These are phyloP conservation scores for Fusarium multiceps DNA, from an alignment of 2,329 filamentous ascomycete species.

Conservation along the genomic window DNA sequence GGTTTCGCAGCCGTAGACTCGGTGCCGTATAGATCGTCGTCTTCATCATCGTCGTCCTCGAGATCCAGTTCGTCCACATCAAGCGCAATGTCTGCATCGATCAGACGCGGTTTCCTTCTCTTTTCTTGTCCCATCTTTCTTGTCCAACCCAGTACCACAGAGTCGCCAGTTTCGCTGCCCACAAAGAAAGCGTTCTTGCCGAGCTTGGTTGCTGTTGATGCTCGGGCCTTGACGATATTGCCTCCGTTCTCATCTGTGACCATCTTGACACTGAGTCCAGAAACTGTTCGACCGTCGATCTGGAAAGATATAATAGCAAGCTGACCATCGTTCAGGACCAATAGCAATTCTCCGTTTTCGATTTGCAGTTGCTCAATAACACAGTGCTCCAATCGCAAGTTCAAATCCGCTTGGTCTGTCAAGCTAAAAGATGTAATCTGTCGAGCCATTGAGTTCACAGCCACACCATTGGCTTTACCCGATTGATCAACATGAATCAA, in stretches of 20 bases:
- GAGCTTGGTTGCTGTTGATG: constrained; percentile 77
- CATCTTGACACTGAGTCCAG: constrained; percentile 79
- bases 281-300: constrained; percentile 91
- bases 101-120: constrained; percentile 70
- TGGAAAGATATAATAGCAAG: constrained; percentile 83
- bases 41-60: constrained; percentile 72
- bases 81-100: constrained; percentile 64
- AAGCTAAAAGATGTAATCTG: constrained; percentile 85
- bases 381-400: constrained; percentile 84
- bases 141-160: constrained; percentile 83
- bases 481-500: constrained; percentile 96
- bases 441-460: constrained; percentile 90
- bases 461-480: constrained; percentile 91
- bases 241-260: constrained; percentile 73
- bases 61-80: constrained; percentile 64
- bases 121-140: constrained; percentile 72
- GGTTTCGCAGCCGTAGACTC: constrained; percentile 72
- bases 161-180: constrained; percentile 86
- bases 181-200: constrained; percentile 79
- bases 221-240: constrained; percentile 67
- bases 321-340: constrained; percentile 80
- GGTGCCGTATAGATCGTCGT: constrained; percentile 70
- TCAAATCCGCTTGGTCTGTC: constrained; percentile 84
- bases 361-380: constrained; percentile 79
- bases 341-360: constrained; percentile 84